These are phyloP conservation scores for Salix dunnii DNA, from an alignment of 345 rosid genomes.

Conservation along the genomic window DNA sequence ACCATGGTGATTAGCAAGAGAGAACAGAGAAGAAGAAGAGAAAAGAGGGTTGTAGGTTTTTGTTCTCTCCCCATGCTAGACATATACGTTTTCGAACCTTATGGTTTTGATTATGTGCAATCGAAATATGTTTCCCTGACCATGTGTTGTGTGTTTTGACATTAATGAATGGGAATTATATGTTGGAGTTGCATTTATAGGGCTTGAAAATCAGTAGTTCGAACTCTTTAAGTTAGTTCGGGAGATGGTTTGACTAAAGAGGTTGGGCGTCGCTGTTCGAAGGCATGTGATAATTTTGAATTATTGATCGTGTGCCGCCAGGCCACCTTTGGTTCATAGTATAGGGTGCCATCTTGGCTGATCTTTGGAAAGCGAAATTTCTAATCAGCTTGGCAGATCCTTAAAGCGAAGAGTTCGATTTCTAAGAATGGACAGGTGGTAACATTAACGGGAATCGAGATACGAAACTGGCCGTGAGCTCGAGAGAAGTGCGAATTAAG, in stretches of 20 bases:
- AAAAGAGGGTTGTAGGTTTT: neutral
- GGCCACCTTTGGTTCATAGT: conserved; percentile 22
- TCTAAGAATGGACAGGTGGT: neutral
- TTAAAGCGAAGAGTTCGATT: neutral
- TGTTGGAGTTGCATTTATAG: conserved; percentile 22
- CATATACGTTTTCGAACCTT: neutral
- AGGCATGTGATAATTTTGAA: conserved; percentile 10
- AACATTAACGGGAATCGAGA: neutral
- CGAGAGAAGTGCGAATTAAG: neutral
- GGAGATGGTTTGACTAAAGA: conserved; percentile 8
- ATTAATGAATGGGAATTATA: neutral
- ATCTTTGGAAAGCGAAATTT: conserved; percentile 12
- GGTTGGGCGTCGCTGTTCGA: neutral
- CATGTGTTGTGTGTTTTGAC: neutral
- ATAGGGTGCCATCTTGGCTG: conserved; percentile 6
- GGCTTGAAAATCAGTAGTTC: neutral
- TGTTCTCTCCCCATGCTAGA: conserved; percentile 14
- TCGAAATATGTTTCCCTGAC: neutral
- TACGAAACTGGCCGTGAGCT: neutral
- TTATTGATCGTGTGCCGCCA: conserved; percentile 24
- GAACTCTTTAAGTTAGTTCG: neutral
- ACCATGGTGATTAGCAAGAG: conserved; percentile 9
- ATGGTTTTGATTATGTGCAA: neutral
- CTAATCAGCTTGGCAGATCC: neutral
- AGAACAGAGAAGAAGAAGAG: conserved; percentile 19